Evolutionary conservation across 2,329 filamentous ascomycete genomes (phyloP).

Genomic region (Verticillium zaregamsianum): DNA sequence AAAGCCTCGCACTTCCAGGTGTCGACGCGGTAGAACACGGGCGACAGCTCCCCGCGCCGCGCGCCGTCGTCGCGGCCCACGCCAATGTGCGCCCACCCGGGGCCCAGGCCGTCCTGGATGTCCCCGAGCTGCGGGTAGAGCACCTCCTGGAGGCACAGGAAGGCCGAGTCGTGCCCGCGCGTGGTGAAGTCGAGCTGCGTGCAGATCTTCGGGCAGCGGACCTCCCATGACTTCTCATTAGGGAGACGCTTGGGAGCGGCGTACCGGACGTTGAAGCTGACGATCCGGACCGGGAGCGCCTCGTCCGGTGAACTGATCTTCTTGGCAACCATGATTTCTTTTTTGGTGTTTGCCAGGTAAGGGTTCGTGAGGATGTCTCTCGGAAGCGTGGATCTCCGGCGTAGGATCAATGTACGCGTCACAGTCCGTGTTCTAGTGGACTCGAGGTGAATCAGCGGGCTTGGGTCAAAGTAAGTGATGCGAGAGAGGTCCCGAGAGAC

Average conservation of each 20-base stretch:
- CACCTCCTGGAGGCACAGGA: slow-evolving; percentile 47
- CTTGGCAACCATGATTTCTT: not conserved
- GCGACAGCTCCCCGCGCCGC: slow-evolving; percentile 60
- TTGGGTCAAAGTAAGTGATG: not conserved
- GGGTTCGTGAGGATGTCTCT: not conserved
- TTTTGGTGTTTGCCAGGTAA: not conserved
- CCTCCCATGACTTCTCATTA: slow-evolving; percentile 24
- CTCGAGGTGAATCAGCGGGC: not conserved
- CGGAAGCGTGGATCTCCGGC: not conserved
- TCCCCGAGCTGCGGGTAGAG: slow-evolving; percentile 39
- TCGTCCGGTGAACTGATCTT: not conserved
- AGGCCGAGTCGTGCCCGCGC: slow-evolving; percentile 19
- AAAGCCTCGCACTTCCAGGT: slow-evolving; percentile 48
- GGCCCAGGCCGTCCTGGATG: slow-evolving; percentile 35
- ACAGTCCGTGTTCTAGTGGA: not conserved
- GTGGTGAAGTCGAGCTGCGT: slow-evolving; percentile 33
- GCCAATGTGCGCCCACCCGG: slow-evolving; percentile 48
- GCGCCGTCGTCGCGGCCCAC: slow-evolving; percentile 57
- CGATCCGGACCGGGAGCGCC: not conserved
- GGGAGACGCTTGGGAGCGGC: not conserved
- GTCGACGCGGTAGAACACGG: slow-evolving; percentile 57
- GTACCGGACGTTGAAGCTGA: not conserved
- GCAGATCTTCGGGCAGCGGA: slow-evolving; percentile 29
- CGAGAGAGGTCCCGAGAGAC: not conserved
- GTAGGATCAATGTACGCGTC: not conserved